phyloP scores from a whole-genome alignment of 306 rosid species.

The Psophocarpus tetragonolobus region DNA sequence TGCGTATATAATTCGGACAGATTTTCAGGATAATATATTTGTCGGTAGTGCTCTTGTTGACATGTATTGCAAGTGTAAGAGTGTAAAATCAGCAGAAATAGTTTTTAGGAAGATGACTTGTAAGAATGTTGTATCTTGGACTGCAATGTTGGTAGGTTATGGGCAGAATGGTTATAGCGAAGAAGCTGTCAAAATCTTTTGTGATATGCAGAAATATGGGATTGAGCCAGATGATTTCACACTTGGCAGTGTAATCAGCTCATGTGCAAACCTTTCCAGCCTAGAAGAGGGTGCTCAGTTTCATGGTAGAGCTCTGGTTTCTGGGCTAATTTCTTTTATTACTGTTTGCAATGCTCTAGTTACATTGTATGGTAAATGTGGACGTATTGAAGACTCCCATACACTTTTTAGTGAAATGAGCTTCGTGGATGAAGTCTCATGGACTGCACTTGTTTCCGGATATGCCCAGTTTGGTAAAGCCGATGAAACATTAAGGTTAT shows the following conservation, averaged over 20 bases:
- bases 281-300: constrained; percentile 95
- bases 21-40: constrained; percentile 64
- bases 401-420: constrained; percentile 71
- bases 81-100: constrained; percentile 63
- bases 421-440: constrained; percentile 73
- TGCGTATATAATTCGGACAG: constrained; percentile 68
- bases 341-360: constrained; percentile 90
- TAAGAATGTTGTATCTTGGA: constrained; percentile 92
- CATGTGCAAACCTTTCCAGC: constrained; percentile 93
- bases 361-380: constrained; percentile 85
- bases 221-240: constrained; percentile 81
- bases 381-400: constrained; percentile 70
- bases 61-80: constrained; percentile 87
- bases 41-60: constrained; percentile 95
- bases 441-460: constrained; percentile 95
- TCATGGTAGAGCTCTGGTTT: constrained; percentile 74
- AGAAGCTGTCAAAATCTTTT: constrained; percentile 78
- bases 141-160: constrained; percentile 89
- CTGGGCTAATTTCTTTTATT: constrained; percentile 65
- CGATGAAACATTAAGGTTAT: constrained; percentile 65
- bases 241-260: constrained; percentile 86
- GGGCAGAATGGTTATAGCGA: constrained; percentile 87
- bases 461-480: constrained; percentile 83
- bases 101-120: constrained; percentile 72
- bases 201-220: constrained; percentile 80